These are phyloP conservation scores for Epichloe festucae DNA, from an alignment of 2,329 filamentous ascomycete genomes.

Conservation along the genomic window DNA sequence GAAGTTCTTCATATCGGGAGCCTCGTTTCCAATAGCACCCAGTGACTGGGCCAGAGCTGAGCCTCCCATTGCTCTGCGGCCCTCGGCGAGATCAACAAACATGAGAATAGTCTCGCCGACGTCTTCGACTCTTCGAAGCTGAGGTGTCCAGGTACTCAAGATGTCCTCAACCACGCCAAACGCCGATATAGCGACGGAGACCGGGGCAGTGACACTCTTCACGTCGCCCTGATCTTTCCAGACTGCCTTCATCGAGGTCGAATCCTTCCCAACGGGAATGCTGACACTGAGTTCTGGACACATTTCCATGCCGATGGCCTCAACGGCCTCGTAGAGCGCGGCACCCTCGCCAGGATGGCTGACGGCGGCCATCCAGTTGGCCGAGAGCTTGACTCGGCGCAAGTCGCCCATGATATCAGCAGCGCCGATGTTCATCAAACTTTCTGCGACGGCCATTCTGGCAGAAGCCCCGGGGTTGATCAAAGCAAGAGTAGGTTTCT, in stretches of 20 bases:
- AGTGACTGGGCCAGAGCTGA: slow-evolving; percentile 87
- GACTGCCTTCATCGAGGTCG: slow-evolving; percentile 96
- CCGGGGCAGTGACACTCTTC: slow-evolving; percentile 82
- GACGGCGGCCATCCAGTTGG: slow-evolving; percentile 99
- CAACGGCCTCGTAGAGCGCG: slow-evolving; percentile 82
- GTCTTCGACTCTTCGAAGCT: slow-evolving; percentile 69
- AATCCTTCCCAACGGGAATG: slow-evolving; percentile 96
- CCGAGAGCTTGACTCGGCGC: slow-evolving; percentile 72
- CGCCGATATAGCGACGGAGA: slow-evolving; percentile 83
- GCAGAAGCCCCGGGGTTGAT: slow-evolving; percentile 85
- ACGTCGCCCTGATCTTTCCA: slow-evolving; percentile 64
- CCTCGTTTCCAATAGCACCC: slow-evolving; percentile 70
- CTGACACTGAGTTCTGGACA: slow-evolving; percentile 83
- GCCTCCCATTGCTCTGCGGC: slow-evolving; percentile 72
- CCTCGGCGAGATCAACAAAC: slow-evolving; percentile 79
- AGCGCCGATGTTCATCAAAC: slow-evolving; percentile 83
- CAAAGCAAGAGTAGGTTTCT: slow-evolving; percentile 77
- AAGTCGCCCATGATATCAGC: slow-evolving; percentile 58
- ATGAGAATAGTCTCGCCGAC: slow-evolving; percentile 81
- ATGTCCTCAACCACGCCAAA: slow-evolving; percentile 77
- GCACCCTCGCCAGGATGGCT: slow-evolving; percentile 87
- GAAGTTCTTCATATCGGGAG: slow-evolving; percentile 73
- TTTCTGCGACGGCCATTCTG: slow-evolving; percentile 91
- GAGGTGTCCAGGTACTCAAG: slow-evolving; percentile 84
- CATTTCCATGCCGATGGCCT: slow-evolving; percentile 84